Conservation (phyloP, 2,329 filamentous ascomycete species). For the Ophiostoma piceae region DNA sequence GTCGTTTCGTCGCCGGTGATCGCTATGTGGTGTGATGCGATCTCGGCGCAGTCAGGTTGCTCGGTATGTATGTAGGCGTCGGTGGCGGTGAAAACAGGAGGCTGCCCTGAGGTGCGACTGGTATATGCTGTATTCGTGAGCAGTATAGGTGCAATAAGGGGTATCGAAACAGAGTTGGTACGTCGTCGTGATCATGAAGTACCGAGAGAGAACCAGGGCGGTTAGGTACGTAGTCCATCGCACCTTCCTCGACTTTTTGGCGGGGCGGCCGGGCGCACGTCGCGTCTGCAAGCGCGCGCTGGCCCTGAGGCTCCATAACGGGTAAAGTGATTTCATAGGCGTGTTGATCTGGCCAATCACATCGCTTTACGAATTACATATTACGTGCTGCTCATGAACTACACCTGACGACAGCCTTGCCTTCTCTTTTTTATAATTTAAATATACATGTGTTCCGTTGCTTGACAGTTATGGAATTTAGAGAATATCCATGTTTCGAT, state of each 20-base stretch:
- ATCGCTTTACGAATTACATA: neutral
- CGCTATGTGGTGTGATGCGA: neutral
- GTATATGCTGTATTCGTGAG: neutral
- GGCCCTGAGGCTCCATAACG: neutral
- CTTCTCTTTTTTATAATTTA: neutral
- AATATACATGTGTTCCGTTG: neutral
- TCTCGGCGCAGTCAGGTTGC: neutral
- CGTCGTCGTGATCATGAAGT: neutral
- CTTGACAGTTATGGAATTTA: neutral
- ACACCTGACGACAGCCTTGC: neutral
- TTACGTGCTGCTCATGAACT: neutral
- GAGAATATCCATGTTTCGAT: no score
- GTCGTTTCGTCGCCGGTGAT: neutral
- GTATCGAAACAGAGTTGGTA: neutral
- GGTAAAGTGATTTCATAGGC: neutral
- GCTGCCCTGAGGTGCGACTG: neutral
- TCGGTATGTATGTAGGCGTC: neutral
- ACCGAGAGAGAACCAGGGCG: neutral
- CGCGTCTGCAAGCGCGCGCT: neutral
- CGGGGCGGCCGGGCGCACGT: conserved; percentile 2
- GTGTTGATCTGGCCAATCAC: neutral
- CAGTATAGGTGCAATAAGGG: neutral
- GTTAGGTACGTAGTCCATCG: neutral
- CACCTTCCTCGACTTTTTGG: conserved; percentile 8
- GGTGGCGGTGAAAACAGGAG: neutral